Evolutionary conservation across 2,329 filamentous ascomycete genomes (phyloP).

Genomic region (Aspergillus aculeatinus): DNA sequence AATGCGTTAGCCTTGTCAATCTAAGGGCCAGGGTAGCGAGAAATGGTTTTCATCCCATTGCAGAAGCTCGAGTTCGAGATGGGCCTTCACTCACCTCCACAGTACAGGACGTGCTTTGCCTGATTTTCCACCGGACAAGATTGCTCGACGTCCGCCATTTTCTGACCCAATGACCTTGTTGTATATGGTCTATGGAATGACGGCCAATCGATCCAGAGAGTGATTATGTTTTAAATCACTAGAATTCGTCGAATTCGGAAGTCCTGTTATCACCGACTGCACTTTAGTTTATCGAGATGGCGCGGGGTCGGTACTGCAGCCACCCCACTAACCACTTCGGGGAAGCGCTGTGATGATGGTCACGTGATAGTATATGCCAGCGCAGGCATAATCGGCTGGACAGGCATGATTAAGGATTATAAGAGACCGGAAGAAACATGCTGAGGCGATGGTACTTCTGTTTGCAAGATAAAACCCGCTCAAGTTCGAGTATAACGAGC

Average conservation of each 20-base stretch:
- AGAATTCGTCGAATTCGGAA: background rate
- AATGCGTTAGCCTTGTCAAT: background rate
- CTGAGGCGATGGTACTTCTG: no score
- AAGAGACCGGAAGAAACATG: no score
- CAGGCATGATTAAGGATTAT: no score
- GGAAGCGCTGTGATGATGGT: background rate
- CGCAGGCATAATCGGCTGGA: background rate
- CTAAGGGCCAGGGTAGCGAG: background rate
- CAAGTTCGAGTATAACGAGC: no score
- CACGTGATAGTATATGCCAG: background rate
- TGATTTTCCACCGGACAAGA: slow-evolving; percentile 41
- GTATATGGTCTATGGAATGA: background rate
- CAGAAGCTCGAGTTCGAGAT: background rate
- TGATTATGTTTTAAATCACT: background rate
- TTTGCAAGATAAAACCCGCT: no score
- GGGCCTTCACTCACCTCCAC: slow-evolving; percentile 52
- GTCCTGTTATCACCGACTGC: background rate
- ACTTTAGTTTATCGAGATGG: slow-evolving; percentile 4
- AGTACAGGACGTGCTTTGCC: slow-evolving; percentile 60
- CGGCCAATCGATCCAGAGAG: no score
- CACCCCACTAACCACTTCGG: background rate
- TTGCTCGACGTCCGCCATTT: slow-evolving; percentile 39
- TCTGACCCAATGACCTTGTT: background rate
- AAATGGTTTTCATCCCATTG: background rate
- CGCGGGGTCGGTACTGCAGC: slow-evolving; percentile 7